Evolutionary conservation across 495 filamentous ascomycete genomes (phyloP).

Genomic region (Articulospora tetracladia): DNA sequence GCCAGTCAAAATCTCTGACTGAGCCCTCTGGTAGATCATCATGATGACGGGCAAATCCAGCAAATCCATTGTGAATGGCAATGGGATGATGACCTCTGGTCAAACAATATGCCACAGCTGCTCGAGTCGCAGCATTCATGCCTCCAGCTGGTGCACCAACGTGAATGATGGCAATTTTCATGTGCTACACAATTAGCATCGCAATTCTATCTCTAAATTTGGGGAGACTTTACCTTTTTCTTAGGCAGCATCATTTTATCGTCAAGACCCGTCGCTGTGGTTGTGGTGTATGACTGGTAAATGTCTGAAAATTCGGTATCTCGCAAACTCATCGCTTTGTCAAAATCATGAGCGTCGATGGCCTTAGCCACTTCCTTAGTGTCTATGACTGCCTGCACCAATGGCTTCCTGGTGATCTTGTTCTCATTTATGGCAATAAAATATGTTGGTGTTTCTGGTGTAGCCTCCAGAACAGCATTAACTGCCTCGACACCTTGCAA

Average conservation of each 20-base stretch:
- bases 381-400: conserved; percentile 81
- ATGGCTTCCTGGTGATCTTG: conserved; percentile 85
- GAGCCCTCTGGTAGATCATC: conserved; percentile 74
- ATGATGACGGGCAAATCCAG: conserved; percentile 89
- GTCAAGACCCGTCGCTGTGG: conserved; percentile 56
- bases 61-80: conserved; percentile 96
- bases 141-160: conserved; percentile 98
- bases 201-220: not conserved
- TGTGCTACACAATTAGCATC: conserved; percentile 49
- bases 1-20: conserved; percentile 80
- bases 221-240: conserved; percentile 58
- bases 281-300: conserved; percentile 83
- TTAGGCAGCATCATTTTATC: conserved; percentile 52
- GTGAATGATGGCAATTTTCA: conserved; percentile 94
- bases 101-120: conserved; percentile 92
- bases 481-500: conserved; percentile 96
- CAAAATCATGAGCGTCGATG: conserved; percentile 80
- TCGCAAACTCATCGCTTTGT: conserved; percentile 76
- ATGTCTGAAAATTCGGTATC: conserved; percentile 96
- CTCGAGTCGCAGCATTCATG: conserved; percentile 96
- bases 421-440: conserved; percentile 97
- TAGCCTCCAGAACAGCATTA: conserved; percentile 89
- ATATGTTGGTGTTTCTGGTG: conserved; percentile 82
- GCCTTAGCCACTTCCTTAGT: conserved; percentile 80
- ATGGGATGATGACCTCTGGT: conserved; percentile 89